phyloP scores from a whole-genome alignment of 83 land plant genomes.

The Larix sibirica region DNA sequence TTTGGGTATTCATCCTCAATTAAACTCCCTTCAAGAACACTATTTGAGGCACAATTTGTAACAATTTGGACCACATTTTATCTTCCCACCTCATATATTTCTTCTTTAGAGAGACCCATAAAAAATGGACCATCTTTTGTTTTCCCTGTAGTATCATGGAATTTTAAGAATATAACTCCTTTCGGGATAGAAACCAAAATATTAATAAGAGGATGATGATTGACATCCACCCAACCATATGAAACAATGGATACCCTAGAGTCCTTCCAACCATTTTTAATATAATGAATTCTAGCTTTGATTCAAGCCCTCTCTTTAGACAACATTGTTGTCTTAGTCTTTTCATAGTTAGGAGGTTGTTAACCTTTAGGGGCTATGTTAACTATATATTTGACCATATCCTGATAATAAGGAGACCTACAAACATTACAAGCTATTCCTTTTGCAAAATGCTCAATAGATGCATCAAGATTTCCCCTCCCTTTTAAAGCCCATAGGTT shows the following conservation, averaged over 20 bases:
- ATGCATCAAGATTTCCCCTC: too few relatives aligned
- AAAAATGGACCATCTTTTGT: neutral
- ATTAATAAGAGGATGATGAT: neutral
- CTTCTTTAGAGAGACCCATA: neutral
- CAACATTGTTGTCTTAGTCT: neutral
- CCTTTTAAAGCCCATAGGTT: too few relatives aligned
- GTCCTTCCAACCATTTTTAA: neutral
- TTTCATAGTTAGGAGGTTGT: neutral
- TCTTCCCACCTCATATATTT: neutral
- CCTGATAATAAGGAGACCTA: too few relatives aligned
- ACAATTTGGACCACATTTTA: neutral
- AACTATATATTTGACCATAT: too few relatives aligned
- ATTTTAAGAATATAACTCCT: too few relatives aligned
- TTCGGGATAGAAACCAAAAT: neutral
- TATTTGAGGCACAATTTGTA: neutral
- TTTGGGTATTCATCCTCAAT: neutral
- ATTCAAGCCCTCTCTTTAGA: neutral
- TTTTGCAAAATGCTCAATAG: too few relatives aligned
- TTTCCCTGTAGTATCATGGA: neutral
- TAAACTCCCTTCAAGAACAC: neutral
- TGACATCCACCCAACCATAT: neutral
- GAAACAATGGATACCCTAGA: neutral
- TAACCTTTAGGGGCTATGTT: too few relatives aligned
- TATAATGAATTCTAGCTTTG: neutral
- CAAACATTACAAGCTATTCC: too few relatives aligned